These are phyloP conservation scores for Lachancea quebecensis DNA, from an alignment of 805 yeast genomes.

Conservation along the genomic window DNA sequence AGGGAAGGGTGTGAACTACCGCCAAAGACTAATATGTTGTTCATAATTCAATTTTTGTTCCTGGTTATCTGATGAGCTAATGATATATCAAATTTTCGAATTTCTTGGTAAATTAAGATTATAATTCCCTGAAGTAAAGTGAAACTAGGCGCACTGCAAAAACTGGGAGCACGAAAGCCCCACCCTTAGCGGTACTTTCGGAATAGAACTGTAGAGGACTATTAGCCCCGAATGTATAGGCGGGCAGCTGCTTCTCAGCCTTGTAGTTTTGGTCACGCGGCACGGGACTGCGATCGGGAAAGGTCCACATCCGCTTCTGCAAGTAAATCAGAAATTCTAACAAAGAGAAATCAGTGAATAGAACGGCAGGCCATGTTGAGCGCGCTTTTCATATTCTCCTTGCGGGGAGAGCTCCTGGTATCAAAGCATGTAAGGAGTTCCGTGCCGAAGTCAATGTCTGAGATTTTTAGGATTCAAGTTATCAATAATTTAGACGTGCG, in stretches of 20 bases:
- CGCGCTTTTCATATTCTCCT: conserved; percentile 71
- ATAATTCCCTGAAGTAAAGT: background rate
- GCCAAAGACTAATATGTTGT: conserved; percentile 81
- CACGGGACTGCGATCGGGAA: too few species aligned
- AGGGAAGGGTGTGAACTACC: conserved; percentile 85
- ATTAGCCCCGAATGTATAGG: too few species aligned
- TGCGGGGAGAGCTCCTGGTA: conserved; percentile 76
- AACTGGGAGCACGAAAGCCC: too few species aligned
- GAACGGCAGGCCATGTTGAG: conserved; percentile 51
- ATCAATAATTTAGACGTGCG: conserved; percentile 51
- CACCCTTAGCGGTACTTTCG: too few species aligned
- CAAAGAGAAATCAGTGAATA: too few species aligned
- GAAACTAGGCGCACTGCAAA: too few species aligned
- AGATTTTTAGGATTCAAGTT: conserved; percentile 88
- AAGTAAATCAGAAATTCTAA: too few species aligned
- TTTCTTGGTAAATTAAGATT: background rate
- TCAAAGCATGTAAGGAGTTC: conserved; percentile 70
- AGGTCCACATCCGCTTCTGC: too few species aligned
- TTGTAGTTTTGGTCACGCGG: too few species aligned
- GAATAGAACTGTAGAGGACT: too few species aligned
- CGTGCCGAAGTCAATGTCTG: conserved; percentile 70
- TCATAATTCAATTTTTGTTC: conserved; percentile 37
- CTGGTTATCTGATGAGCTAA: background rate
- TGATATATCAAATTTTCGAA: background rate
- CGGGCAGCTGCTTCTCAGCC: too few species aligned